Evolutionary conservation across 148 eudicot genomes (phyloP), one percentile per base, ranked within the genome.

Genomic region (Heliosperma pusillum): DNA sequence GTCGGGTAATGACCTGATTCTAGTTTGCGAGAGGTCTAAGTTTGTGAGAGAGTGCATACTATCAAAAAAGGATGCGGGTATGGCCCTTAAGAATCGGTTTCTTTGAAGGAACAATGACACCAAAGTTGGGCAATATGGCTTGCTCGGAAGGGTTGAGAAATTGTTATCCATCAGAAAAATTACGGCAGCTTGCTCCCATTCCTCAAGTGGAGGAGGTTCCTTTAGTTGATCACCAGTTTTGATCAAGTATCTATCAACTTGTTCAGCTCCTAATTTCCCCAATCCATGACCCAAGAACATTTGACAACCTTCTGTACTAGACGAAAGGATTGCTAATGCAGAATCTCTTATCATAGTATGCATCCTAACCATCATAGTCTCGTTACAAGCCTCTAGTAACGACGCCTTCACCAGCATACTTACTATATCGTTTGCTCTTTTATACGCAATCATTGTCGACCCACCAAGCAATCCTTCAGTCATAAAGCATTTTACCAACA

Each of bases 41-140:
- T 79, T 63, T 72, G 24, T 74, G 50, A 82, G 82, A 42, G 19
- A 40, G 36, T 73, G 56, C 82, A 82, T 82, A 26, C 19, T 27
- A 36, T 79, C 74, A 44, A 82, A 82, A 59, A 82, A 82, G 24
- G 82, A 78, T 33, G 52, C 30, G 7, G 79, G 82, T 71, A 82
- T 76, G 44, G 33, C 58, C 76, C 85, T 78, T 70, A 82, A 55
- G 65, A 52, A 56, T 25, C 52, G 47, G 55, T 79, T 82, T 72
- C 80, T 79, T 66, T 82, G 85, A 44, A 82, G 82, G 47, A 79
- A 66, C 62, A 82, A 73, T 13, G 72, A 63, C 58, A 36, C 42
- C 13, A 82, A 33, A n/a, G 24, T 59, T 24, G 74, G 50, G 65
- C 85, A 82, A 21, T 6, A 24, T 24, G 75, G 82, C 70, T 42